Evolutionary conservation across 257 asterid species (phyloP).

Genomic region (Solanum gracilifrons): DNA sequence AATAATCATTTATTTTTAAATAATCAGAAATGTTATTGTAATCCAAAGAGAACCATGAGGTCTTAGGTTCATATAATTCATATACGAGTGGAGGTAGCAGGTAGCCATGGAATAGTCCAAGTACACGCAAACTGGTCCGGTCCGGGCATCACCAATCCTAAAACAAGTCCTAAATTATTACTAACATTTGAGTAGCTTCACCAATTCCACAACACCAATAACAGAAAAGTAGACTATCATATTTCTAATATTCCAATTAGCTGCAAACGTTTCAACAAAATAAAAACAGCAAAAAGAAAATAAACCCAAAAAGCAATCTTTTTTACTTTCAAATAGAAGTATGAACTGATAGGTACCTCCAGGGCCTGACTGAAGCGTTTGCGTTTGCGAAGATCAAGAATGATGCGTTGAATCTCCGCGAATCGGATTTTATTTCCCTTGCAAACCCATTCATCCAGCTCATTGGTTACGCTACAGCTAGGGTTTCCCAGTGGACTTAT

Average conservation of each 20-base stretch:
- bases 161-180: not conserved
- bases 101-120: not conserved
- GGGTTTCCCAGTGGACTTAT: slow-evolving; percentile 88
- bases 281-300: not conserved
- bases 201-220: not conserved
- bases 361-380: slow-evolving; percentile 68
- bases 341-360: slow-evolving; percentile 29
- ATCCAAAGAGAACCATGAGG: not conserved
- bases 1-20: not conserved
- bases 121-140: not conserved
- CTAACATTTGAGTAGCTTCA: not conserved
- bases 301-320: not conserved
- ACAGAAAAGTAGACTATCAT: not conserved
- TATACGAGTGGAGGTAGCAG: not conserved
- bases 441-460: slow-evolving; percentile 62
- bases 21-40: not conserved
- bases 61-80: not conserved
- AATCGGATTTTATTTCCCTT: slow-evolving; percentile 48
- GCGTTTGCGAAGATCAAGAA: slow-evolving; percentile 72
- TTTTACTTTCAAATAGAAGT: not conserved
- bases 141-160: not conserved
- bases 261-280: not conserved
- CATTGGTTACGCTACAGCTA: slow-evolving; percentile 32
- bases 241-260: not conserved
- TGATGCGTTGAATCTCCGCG: slow-evolving; percentile 67